Evolutionary conservation across 2,329 filamentous ascomycete genomes (phyloP).

Genomic region (Pyricularia grisea): DNA sequence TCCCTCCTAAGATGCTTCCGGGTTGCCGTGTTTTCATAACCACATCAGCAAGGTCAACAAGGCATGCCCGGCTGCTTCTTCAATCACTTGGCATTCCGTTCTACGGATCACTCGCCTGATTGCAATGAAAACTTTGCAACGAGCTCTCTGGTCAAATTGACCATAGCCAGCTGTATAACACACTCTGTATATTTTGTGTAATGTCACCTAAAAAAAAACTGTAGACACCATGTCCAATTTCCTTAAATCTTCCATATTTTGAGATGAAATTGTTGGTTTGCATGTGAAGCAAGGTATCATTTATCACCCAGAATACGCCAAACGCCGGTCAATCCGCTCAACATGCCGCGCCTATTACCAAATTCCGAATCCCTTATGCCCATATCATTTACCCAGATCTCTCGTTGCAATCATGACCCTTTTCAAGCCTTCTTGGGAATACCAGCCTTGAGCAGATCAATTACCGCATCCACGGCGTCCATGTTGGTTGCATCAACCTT

Average conservation of each 20-base stretch:
- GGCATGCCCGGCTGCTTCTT: slow-evolving; percentile 71
- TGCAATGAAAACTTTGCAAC: background rate
- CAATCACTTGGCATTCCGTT: slow-evolving; percentile 70
- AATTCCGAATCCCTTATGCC: background rate
- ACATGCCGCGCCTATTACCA: background rate
- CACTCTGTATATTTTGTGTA: slow-evolving; percentile 8
- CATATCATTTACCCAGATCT: background rate
- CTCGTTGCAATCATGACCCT: background rate
- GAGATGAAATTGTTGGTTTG: background rate
- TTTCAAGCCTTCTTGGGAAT: slow-evolving; percentile 16
- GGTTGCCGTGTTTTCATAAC: slow-evolving; percentile 77
- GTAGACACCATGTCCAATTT: background rate
- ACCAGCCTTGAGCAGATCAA: slow-evolving; percentile 52
- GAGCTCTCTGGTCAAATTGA: background rate
- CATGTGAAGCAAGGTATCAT: background rate
- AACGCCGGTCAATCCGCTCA: background rate
- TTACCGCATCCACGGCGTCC: slow-evolving; percentile 72
- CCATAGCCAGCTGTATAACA: background rate
- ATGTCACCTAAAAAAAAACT: background rate
- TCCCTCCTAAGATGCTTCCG: slow-evolving; percentile 64
- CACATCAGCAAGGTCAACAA: slow-evolving; percentile 76
- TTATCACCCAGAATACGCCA: background rate
- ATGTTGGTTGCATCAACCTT: slow-evolving; percentile 78
- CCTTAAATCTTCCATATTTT: background rate
- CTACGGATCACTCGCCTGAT: slow-evolving; percentile 39